Conservation (phyloP, 129 eudicot genomes). For the Helianthus tuberosus region DNA sequence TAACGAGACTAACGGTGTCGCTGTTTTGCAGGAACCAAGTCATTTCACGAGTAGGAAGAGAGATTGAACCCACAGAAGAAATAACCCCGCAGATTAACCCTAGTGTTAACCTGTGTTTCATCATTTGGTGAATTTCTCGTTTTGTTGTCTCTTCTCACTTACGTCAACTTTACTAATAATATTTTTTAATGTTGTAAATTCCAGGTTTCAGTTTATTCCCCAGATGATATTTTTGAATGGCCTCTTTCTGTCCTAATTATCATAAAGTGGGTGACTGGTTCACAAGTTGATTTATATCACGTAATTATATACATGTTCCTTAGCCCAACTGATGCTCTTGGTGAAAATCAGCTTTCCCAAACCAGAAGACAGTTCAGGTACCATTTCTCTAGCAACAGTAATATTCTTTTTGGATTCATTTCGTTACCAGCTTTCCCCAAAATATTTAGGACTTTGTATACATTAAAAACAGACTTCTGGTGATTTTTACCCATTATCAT, state of each 20-base stretch:
- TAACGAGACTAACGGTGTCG: no score
- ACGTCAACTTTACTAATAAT: constrained; percentile 5
- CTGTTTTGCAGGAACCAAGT: no score
- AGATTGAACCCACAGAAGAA: no score
- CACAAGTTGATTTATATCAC: constrained; percentile 95
- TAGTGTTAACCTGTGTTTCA: no score
- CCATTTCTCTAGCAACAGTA: neutral
- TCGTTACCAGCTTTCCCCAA: constrained; percentile 57
- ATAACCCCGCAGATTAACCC: no score
- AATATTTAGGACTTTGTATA: no score
- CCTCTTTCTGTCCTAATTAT: constrained; percentile 86
- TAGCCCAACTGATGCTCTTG: constrained; percentile 91
- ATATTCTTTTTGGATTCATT: constrained; percentile 7
- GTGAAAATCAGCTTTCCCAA: constrained; percentile 92
- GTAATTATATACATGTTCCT: constrained; percentile 99
- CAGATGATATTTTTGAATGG: constrained; percentile 92
- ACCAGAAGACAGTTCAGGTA: constrained; percentile 92
- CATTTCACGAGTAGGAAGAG: no score
- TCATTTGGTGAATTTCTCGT: no score
- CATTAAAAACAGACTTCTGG: neutral
- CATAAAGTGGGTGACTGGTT: constrained; percentile 93
- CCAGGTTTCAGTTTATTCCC: constrained; percentile 94
- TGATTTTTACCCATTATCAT: neutral
- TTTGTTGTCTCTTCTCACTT: neutral
- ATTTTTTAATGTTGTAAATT: constrained; percentile 28